phyloP scores from a whole-genome alignment of 2,329 filamentous ascomycete genomes.

The Coleophoma eucalyptorum region DNA sequence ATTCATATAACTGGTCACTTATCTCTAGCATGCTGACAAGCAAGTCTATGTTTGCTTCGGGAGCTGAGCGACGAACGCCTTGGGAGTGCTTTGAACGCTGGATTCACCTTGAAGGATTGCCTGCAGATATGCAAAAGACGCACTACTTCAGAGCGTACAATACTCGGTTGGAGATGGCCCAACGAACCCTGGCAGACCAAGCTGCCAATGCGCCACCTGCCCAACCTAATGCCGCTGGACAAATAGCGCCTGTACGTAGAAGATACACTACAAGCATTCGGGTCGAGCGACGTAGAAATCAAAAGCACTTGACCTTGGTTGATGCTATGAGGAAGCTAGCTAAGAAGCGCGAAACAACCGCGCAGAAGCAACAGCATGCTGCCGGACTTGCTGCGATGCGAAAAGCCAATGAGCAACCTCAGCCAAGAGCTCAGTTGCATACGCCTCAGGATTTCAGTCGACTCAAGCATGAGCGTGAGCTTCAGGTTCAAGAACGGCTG shows the following conservation, averaged over 20 bases:
- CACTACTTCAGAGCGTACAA: slow-evolving; percentile 83
- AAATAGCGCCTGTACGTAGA: slow-evolving; percentile 51
- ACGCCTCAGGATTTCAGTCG: slow-evolving; percentile 90
- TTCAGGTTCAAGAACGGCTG: slow-evolving; percentile 59
- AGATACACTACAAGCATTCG: slow-evolving; percentile 75
- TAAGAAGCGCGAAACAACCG: slow-evolving; percentile 83
- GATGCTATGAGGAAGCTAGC: slow-evolving; percentile 94
- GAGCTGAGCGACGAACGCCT: slow-evolving; percentile 83
- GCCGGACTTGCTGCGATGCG: slow-evolving; percentile 73
- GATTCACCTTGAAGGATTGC: slow-evolving; percentile 87
- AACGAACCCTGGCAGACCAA: slow-evolving; percentile 41
- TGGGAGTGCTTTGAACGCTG: slow-evolving; percentile 99
- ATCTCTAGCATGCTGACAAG: slow-evolving; percentile 78
- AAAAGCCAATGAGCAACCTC: slow-evolving; percentile 67
- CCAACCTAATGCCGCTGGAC: slow-evolving; percentile 32
- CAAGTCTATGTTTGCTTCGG: slow-evolving; percentile 75
- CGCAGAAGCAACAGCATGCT: slow-evolving; percentile 84
- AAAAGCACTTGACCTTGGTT: slow-evolving; percentile 82
- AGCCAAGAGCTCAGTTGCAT: slow-evolving; percentile 49
- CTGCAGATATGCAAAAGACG: slow-evolving; percentile 90
- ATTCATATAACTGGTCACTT: slow-evolving; percentile 96
- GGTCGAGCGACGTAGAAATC: slow-evolving; percentile 82
- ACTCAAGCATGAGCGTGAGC: slow-evolving; percentile 82
- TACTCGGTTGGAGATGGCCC: slow-evolving; percentile 54
- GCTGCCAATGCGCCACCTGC: slow-evolving; percentile 21